These are phyloP conservation scores for Chimonanthus praecox DNA, from an alignment of 164 flowering plant genomes.

Conservation along the genomic window DNA sequence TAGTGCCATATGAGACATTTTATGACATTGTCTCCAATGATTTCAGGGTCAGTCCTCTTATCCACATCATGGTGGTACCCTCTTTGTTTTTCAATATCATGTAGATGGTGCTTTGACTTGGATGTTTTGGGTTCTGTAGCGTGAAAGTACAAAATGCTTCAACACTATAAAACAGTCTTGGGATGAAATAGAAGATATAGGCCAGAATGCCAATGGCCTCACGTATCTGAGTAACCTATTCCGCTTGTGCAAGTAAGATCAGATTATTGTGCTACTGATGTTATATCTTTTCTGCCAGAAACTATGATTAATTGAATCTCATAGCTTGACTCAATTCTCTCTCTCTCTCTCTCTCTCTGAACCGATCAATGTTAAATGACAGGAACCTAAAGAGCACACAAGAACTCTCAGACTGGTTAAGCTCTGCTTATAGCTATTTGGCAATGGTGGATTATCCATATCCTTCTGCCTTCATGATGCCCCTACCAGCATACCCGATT, in stretches of 20 bases:
- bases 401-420: conserved; percentile 67
- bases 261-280: not conserved
- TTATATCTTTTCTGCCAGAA: not conserved
- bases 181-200: conserved; percentile 45
- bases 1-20: conserved; percentile 72
- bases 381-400: conserved; percentile 51
- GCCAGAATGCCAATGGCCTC: conserved; percentile 49
- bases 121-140: conserved; percentile 26
- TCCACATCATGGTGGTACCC: not conserved
- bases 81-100: not conserved
- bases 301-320: not conserved
- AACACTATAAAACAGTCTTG: conserved; percentile 73
- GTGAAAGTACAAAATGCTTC: conserved; percentile 75
- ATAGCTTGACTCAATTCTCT: not conserved
- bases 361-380: conserved; percentile 15
- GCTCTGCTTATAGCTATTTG: conserved; percentile 76
- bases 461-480: conserved; percentile 71
- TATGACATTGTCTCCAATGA: conserved; percentile 70
- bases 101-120: not conserved
- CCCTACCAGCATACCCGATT: conserved; percentile 83
- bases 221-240: conserved; percentile 48
- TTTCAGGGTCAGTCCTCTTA: conserved; percentile 40
- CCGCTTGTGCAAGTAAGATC: conserved; percentile 56
- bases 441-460: conserved; percentile 92
- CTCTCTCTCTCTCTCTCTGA: not conserved